A percentile compares a stretch with the other conserved stretches of the same genome.
phyloP scores from a whole-genome alignment of 805 yeast genomes.

The Cyberlindnera xishuangbannaensis region DNA sequence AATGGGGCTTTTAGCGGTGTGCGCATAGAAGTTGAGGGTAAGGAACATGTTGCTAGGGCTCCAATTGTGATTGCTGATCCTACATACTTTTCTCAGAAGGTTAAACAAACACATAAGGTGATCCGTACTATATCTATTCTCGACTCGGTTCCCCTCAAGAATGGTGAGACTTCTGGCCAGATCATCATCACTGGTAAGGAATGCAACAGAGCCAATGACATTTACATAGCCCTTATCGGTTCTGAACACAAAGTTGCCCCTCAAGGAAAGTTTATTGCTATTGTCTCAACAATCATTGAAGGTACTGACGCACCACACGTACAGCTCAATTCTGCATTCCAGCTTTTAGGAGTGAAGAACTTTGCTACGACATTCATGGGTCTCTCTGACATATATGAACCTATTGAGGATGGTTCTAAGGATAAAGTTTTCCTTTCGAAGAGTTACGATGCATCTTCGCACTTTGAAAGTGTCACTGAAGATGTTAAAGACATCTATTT shows the following conservation, averaged over 20 bases:
- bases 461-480: slow-evolving; percentile 93
- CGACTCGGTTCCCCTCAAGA: slow-evolving; percentile 78
- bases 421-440: slow-evolving; percentile 79
- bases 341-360: slow-evolving; percentile 68
- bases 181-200: slow-evolving; percentile 96
- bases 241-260: slow-evolving; percentile 87
- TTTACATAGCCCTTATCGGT: slow-evolving; percentile 87
- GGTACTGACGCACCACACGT: slow-evolving; percentile 91
- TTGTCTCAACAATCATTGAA: slow-evolving; percentile 90
- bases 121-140: slow-evolving; percentile 65
- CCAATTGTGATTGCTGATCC: slow-evolving; percentile 96
- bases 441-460: slow-evolving; percentile 92
- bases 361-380: slow-evolving; percentile 68
- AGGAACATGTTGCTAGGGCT: slow-evolving; percentile 60
- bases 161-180: slow-evolving; percentile 83
- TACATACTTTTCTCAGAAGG: slow-evolving; percentile 79
- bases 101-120: slow-evolving; percentile 33
- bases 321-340: slow-evolving; percentile 92
- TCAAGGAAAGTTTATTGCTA: slow-evolving; percentile 85
- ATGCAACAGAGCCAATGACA: slow-evolving; percentile 87
- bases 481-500: slow-evolving; percentile 92
- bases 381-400: slow-evolving; percentile 85
- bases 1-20: slow-evolving; percentile 79
- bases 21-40: slow-evolving; percentile 75
- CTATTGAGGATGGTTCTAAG: slow-evolving; percentile 72